A percentile compares a stretch with the other conserved stretches of the same genome.
phyloP scores from a whole-genome alignment of 345 rosid genomes.

The Litchi chinensis region DNA sequence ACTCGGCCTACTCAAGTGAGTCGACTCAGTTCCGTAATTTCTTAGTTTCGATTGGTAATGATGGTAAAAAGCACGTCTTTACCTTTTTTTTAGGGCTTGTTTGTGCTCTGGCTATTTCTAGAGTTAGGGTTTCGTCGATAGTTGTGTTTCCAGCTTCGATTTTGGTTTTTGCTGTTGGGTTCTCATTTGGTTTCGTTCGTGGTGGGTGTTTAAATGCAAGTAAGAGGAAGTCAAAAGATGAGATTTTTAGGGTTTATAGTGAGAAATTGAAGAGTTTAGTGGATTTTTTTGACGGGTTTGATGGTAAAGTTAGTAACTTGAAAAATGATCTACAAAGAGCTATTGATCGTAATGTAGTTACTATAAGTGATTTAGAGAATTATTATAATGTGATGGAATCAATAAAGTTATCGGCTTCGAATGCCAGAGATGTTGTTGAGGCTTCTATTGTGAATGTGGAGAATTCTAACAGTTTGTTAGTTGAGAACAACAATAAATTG shows the following conservation, averaged over 20 bases:
- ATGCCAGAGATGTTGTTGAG: slow-evolving; percentile 40
- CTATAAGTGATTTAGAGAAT: slow-evolving; percentile 42
- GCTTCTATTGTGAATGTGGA: slow-evolving; percentile 31
- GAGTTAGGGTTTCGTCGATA: slow-evolving; percentile 57
- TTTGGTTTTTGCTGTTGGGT: slow-evolving; percentile 57
- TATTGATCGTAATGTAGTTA: slow-evolving; percentile 47
- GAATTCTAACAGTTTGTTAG: slow-evolving; percentile 18
- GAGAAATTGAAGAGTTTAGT: slow-evolving; percentile 43
- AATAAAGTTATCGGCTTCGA: slow-evolving; percentile 38
- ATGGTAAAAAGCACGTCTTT: slow-evolving; percentile 48
- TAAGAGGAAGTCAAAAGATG: slow-evolving; percentile 46
- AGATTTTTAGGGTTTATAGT: slow-evolving; percentile 30
- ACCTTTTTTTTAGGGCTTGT: slow-evolving; percentile 50
- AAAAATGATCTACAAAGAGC: slow-evolving; percentile 45
- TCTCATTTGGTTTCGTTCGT: slow-evolving; percentile 56
- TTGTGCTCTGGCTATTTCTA: slow-evolving; percentile 55
- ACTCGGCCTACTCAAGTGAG: slow-evolving; percentile 40
- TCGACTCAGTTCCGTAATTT: slow-evolving; percentile 44
- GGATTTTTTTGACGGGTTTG: slow-evolving; percentile 50
- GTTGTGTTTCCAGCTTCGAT: slow-evolving; percentile 55
- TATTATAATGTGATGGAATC: slow-evolving; percentile 47
- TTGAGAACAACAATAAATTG: slow-evolving; percentile 39
- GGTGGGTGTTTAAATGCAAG: slow-evolving; percentile 38
- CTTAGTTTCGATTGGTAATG: slow-evolving; percentile 48
- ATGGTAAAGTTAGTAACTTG: slow-evolving; percentile 41